Evolutionary conservation across 2,329 filamentous ascomycete genomes (phyloP).

Genomic region (Stagonosporopsis tanaceti): DNA sequence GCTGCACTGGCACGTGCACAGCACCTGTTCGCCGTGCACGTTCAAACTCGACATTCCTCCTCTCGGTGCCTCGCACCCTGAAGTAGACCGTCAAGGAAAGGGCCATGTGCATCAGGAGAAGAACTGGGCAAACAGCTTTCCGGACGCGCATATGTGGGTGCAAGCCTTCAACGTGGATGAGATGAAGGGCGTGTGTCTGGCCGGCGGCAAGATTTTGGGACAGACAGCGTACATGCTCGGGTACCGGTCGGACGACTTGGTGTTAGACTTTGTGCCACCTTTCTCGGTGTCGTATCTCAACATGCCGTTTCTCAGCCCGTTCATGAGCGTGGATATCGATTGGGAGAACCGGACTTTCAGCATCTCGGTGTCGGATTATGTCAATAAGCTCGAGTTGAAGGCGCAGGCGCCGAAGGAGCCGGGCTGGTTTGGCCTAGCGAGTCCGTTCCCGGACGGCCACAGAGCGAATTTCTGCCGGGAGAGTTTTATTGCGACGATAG

Average conservation of each 20-base stretch:
- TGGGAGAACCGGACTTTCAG: conserved; percentile 52
- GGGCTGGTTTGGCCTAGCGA: conserved; percentile 56
- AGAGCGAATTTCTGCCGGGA: conserved; percentile 55
- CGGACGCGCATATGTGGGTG: conserved; percentile 52
- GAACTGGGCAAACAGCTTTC: conserved; percentile 60
- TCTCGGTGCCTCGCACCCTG: conserved; percentile 28
- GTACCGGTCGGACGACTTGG: conserved; percentile 49
- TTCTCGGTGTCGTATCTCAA: conserved; percentile 48
- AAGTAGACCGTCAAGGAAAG: conserved; percentile 39
- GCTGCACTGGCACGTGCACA: conserved; percentile 62
- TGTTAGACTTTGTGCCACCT: conserved; percentile 56
- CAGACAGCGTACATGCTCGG: conserved; percentile 57
- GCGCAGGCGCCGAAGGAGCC: conserved; percentile 52
- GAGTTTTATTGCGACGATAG: conserved; percentile 57
- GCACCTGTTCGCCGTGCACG: conserved; percentile 51
- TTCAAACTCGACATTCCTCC: conserved; percentile 52
- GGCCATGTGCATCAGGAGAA: conserved; percentile 60
- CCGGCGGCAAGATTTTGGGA: conserved; percentile 46
- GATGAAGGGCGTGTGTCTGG: conserved; percentile 39
- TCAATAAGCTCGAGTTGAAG: conserved; percentile 52
- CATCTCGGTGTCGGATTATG: conserved; percentile 50
- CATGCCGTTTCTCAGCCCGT: conserved; percentile 50
- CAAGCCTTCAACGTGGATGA: conserved; percentile 36
- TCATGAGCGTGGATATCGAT: conserved; percentile 52
- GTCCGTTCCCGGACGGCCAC: conserved; percentile 58